phyloP scores from a whole-genome alignment of 2,329 filamentous ascomycete genomes.

The Zymoseptoria crescenta region DNA sequence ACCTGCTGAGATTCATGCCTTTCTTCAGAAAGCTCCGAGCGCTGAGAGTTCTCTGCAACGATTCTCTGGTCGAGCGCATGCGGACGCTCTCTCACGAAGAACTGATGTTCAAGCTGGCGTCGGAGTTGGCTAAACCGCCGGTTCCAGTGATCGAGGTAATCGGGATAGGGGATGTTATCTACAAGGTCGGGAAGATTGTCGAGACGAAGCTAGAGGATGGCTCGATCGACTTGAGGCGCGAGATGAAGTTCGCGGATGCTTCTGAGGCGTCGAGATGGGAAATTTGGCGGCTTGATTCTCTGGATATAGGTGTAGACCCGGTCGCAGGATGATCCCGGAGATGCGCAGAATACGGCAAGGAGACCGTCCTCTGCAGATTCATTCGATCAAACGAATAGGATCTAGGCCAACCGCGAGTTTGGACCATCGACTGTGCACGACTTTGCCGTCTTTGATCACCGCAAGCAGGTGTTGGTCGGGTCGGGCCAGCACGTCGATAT shows the following conservation, averaged over 20 bases:
- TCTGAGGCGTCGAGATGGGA: constrained; percentile 36
- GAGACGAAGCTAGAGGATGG: constrained; percentile 20
- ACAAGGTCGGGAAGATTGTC: constrained; percentile 27
- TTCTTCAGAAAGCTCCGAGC: constrained; percentile 35
- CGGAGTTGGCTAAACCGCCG: constrained; percentile 11
- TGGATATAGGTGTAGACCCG: constrained; percentile 24
- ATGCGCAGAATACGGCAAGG: neutral
- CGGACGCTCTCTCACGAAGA: constrained; percentile 16
- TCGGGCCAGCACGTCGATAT: constrained; percentile 45
- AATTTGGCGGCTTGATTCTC: constrained; percentile 39
- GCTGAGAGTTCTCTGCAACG: constrained; percentile 33
- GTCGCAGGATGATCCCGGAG: constrained; percentile 3
- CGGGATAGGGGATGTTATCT: constrained; percentile 34
- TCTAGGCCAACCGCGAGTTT: constrained; percentile 20
- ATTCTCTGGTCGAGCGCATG: constrained; percentile 12
- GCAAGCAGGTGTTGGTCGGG: constrained; percentile 43
- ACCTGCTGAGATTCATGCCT: constrained; percentile 25
- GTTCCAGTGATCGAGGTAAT: constrained; percentile 30
- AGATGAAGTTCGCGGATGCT: constrained; percentile 26
- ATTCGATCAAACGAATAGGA: constrained; percentile 10
- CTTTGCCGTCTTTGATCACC: constrained; percentile 49
- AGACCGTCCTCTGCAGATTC: constrained; percentile 9
- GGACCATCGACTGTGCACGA: constrained; percentile 33
- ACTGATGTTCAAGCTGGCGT: constrained; percentile 26
- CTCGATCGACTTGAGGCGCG: constrained; percentile 15